A percentile compares a stretch with the other conserved stretches of the same genome.
Conservation (phyloP, 2,329 filamentous ascomycete genomes). For the Teratosphaeria nubilosa region DNA sequence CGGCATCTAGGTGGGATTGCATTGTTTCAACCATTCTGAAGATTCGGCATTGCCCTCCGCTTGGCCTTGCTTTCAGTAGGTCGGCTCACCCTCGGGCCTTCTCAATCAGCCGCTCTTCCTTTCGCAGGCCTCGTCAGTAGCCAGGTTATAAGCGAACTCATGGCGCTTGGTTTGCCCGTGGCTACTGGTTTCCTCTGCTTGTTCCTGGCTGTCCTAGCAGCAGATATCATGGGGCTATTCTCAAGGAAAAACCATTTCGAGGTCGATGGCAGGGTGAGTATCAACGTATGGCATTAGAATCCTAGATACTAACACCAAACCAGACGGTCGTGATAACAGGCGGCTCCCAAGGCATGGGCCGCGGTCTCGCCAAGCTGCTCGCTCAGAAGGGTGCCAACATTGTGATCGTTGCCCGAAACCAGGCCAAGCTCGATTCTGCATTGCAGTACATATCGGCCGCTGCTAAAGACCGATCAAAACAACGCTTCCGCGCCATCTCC, state of each 20-base stretch:
- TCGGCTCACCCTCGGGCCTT: too few relatives aligned
- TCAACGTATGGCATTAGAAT: background rate
- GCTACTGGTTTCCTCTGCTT: slow-evolving; percentile 26
- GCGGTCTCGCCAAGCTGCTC: slow-evolving; percentile 61
- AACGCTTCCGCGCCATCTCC: slow-evolving; percentile 74
- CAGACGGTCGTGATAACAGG: slow-evolving; percentile 86
- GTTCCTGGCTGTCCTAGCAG: slow-evolving; percentile 28
- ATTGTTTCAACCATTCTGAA: too few relatives aligned
- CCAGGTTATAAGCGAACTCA: slow-evolving; percentile 5
- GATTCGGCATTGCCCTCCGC: too few relatives aligned
- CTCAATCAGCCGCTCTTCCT: too few relatives aligned
- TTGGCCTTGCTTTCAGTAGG: too few relatives aligned
- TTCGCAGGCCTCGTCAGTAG: too few relatives aligned
- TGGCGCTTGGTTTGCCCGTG: slow-evolving; percentile 29
- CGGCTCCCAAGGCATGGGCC: slow-evolving; percentile 86
- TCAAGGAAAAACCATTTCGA: slow-evolving; percentile 63
- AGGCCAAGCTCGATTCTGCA: slow-evolving; percentile 61
- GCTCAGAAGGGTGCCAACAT: slow-evolving; percentile 76
- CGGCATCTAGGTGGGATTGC: too few relatives aligned
- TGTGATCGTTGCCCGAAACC: slow-evolving; percentile 71
- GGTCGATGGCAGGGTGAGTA: slow-evolving; percentile 70
- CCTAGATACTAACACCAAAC: background rate
- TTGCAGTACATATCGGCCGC: slow-evolving; percentile 56
- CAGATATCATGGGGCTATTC: slow-evolving; percentile 58
- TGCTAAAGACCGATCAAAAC: slow-evolving; percentile 54